phyloP scores from a whole-genome alignment of 1,284 basidiomycete genomes.

The Ustilago bromivora region DNA sequence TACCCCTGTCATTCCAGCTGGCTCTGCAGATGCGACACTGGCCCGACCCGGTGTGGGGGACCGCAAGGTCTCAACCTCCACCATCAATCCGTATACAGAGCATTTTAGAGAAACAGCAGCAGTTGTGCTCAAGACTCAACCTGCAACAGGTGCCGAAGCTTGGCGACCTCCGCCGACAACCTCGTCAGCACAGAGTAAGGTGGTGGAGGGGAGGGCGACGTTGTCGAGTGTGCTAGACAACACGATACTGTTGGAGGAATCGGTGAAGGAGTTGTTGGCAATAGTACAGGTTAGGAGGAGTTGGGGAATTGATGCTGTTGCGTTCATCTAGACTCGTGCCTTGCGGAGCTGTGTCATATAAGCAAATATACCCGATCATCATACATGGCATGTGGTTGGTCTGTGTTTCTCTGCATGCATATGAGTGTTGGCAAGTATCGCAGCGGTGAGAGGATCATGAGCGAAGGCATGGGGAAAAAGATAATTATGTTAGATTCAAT shows the following conservation, averaged over 20 bases:
- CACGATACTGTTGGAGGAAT: constrained; percentile 93
- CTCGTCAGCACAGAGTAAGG: background rate
- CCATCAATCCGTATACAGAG: constrained; percentile 71
- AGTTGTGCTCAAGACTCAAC: constrained; percentile 79
- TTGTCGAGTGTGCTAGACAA: constrained; percentile 90
- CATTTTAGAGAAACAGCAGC: constrained; percentile 85
- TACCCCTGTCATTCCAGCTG: background rate
- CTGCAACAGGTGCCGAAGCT: constrained; percentile 71
- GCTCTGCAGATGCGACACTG: background rate
- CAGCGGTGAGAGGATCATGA: background rate
- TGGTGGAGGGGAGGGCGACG: constrained; percentile 72
- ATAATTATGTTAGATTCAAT: background rate
- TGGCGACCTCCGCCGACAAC: constrained; percentile 27
- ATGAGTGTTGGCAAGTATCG: no score
- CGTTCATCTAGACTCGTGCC: constrained; percentile 9
- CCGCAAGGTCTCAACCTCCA: constrained; percentile 33
- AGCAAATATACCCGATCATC: constrained; percentile 9
- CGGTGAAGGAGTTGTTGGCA: constrained; percentile 90
- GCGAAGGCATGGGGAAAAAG: background rate
- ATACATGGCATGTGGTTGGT: no score
- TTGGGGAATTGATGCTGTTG: constrained; percentile 80
- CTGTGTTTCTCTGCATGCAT: no score
- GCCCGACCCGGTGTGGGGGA: constrained; percentile 18
- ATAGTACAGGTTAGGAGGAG: constrained; percentile 86
- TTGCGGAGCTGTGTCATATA: background rate